Evolutionary conservation across 2,329 filamentous ascomycete species (phyloP).

Genomic region (Blastomyces emzantsi): DNA sequence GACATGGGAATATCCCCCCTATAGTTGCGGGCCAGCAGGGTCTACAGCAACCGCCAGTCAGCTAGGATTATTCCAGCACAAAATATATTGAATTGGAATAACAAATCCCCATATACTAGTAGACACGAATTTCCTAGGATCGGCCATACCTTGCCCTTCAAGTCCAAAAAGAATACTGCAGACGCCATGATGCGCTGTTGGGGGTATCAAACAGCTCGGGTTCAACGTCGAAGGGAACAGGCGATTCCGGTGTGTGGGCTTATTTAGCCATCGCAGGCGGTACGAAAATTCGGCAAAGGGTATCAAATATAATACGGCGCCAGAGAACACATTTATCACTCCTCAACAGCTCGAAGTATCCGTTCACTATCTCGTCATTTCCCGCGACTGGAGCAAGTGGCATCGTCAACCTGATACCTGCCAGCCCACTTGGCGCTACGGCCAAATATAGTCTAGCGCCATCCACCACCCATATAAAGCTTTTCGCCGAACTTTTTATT

Average conservation of each 20-base stretch:
- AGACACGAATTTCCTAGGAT: background rate
- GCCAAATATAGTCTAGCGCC: conserved; percentile 15
- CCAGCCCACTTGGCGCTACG: background rate
- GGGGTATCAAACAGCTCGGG: conserved; percentile 1
- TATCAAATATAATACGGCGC: background rate
- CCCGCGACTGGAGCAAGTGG: background rate
- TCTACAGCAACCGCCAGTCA: conserved; percentile 47
- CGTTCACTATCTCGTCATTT: background rate
- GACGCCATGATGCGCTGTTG: conserved; percentile 66
- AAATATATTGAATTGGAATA: background rate
- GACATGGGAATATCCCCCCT: conserved; percentile 98
- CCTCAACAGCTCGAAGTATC: background rate
- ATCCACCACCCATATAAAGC: conserved; percentile 18
- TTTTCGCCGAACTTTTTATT: conserved; percentile 15
- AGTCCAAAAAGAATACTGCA: conserved; percentile 94
- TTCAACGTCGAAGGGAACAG: conserved; percentile 9
- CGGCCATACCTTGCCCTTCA: conserved; percentile 92
- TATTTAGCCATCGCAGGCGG: conserved; percentile 5
- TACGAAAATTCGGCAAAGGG: background rate
- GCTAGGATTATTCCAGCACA: conserved; percentile 8
- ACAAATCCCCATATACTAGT: background rate
- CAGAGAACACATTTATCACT: background rate
- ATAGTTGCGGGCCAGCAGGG: conserved; percentile 96
- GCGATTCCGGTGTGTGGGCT: conserved; percentile 7
- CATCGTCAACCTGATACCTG: background rate